phyloP scores from a whole-genome alignment of 805 yeast species.

The Tetrapisispora phaffii region DNA sequence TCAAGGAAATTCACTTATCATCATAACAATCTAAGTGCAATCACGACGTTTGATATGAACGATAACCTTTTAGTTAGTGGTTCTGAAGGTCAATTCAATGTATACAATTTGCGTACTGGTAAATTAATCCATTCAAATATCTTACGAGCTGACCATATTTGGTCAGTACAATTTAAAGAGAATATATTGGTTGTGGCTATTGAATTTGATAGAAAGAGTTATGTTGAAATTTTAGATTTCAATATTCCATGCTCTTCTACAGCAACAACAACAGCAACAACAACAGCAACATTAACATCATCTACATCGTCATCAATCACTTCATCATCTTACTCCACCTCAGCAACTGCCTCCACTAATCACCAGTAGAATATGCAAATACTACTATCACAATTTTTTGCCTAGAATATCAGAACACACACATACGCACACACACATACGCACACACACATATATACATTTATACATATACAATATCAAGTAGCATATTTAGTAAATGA shows the following conservation, averaged over 20 bases:
- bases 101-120: conserved; percentile 81
- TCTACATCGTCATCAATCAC: neutral
- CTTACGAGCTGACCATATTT: conserved; percentile 69
- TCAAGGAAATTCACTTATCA: conserved; percentile 56
- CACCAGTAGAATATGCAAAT: neutral
- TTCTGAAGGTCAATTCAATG: conserved; percentile 72
- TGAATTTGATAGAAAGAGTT: conserved; percentile 60
- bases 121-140: conserved; percentile 59
- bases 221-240: conserved; percentile 78
- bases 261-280: neutral
- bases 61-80: conserved; percentile 81
- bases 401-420: too few species aligned
- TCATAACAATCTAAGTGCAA: conserved; percentile 73
- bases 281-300: neutral
- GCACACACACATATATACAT: too few species aligned
- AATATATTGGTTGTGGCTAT: conserved; percentile 87
- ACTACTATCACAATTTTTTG: too few species aligned
- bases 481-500: too few species aligned
- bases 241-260: neutral
- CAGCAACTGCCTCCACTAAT: neutral
- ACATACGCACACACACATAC: too few species aligned
- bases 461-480: too few species aligned
- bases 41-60: conserved; percentile 88
- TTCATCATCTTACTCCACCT: neutral
- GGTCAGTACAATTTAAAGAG: conserved; percentile 89